Percentiles rank a stretch among this genome's conserved stretches.
These are phyloP conservation scores for Aspergillus vadensis DNA, from an alignment of 2,329 filamentous ascomycete genomes.

Conservation along the genomic window DNA sequence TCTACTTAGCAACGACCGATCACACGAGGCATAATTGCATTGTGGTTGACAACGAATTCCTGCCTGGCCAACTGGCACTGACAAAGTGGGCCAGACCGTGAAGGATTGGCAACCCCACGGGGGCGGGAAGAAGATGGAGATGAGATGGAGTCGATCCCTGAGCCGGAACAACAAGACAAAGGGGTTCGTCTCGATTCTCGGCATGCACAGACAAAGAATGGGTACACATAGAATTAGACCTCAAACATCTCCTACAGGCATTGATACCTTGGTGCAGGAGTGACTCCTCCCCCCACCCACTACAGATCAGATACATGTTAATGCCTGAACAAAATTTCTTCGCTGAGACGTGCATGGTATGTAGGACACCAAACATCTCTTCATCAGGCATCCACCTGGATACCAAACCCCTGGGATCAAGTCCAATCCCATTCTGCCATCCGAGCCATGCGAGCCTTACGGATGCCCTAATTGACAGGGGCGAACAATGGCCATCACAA, in stretches of 20 bases:
- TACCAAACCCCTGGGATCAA: not conserved
- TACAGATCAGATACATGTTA: not conserved
- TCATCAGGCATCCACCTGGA: slow-evolving; percentile 6
- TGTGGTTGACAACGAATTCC: not conserved
- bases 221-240: not conserved
- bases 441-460: not conserved
- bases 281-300: not conserved
- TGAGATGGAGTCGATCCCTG: slow-evolving; percentile 8
- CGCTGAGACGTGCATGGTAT: not conserved
- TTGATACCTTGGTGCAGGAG: not conserved
- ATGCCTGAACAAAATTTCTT: not conserved
- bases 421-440: not conserved
- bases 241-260: not conserved
- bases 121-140: slow-evolving; percentile 7
- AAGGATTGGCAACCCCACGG: slow-evolving; percentile 8
- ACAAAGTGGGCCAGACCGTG: slow-evolving; percentile 1
- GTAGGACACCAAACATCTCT: not conserved
- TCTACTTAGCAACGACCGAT: not conserved
- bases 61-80: not conserved
- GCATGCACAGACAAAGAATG: not conserved
- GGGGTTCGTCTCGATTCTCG: not conserved
- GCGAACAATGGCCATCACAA: not conserved
- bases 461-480: not conserved
- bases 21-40: not conserved
- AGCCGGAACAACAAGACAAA: not conserved